Percentiles rank a stretch among this genome's conserved stretches.
Evolutionary conservation across 1,139 yeast species (phyloP).

Genomic region (Zygoascus meyerae): DNA sequence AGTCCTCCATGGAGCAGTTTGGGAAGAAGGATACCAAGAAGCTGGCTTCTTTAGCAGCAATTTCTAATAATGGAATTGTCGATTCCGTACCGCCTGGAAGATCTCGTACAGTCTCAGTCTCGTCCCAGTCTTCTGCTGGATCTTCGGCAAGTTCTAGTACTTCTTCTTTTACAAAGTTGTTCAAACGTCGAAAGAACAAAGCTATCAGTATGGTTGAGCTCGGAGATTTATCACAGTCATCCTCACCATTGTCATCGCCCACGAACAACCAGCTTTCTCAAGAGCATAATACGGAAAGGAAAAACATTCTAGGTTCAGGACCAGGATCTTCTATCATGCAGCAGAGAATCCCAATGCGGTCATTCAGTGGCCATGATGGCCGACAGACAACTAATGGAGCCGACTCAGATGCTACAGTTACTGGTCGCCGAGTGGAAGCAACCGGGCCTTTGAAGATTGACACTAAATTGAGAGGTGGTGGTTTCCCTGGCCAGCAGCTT

Average conservation of each 20-base stretch:
- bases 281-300: no score
- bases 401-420: no score
- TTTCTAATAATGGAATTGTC: not conserved
- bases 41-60: not conserved
- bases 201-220: not conserved
- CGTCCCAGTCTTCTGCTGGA: constrained; percentile 13
- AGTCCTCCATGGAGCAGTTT: constrained; percentile 28
- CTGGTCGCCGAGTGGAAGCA: no score
- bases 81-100: constrained; percentile 2
- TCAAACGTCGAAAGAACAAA: constrained; percentile 18
- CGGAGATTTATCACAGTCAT: not conserved
- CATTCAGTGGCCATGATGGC: no score
- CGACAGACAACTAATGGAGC: no score
- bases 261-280: no score
- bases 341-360: no score
- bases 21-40: constrained; percentile 12
- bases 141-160: constrained; percentile 11
- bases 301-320: no score
- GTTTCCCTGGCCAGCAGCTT: no score
- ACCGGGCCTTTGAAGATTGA: no score
- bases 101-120: constrained; percentile 11
- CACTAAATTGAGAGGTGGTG: no score
- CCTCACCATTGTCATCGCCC: constrained; percentile 3
- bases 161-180: constrained; percentile 20
- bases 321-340: no score